Evolutionary conservation across 306 rosid genomes (phyloP).

Genomic region (Ochetophila trinervis): DNA sequence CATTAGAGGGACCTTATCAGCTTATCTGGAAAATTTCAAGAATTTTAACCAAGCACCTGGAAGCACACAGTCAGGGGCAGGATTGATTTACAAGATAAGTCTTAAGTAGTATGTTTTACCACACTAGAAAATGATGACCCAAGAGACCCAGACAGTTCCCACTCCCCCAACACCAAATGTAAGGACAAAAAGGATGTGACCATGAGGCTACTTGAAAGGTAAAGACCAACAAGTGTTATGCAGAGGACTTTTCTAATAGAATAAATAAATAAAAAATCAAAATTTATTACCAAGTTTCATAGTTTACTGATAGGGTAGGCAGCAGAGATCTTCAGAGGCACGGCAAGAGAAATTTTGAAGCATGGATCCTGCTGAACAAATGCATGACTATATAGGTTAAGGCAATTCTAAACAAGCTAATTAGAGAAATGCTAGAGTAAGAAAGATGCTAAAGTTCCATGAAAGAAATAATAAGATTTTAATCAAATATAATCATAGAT

Average conservation of each 20-base stretch:
- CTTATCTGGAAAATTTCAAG: too few relatives aligned
- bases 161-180: too few relatives aligned
- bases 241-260: not conserved
- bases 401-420: not conserved
- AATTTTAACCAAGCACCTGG: too few relatives aligned
- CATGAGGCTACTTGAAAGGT: not conserved
- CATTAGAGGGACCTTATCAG: too few relatives aligned
- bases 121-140: not conserved
- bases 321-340: slow-evolving; percentile 24
- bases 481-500: slow-evolving; percentile 1
- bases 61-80: too few relatives aligned
- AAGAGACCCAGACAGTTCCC: not conserved
- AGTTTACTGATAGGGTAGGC: slow-evolving; percentile 29
- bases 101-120: too few relatives aligned
- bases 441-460: slow-evolving; percentile 12
- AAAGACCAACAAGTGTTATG: not conserved
- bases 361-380: slow-evolving; percentile 38
- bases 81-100: too few relatives aligned
- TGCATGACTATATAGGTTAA: slow-evolving; percentile 22
- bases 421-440: not conserved
- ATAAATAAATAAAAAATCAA: slow-evolving; percentile 6
- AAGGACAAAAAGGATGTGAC: not conserved
- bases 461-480: slow-evolving; percentile 16
- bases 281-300: slow-evolving; percentile 76
- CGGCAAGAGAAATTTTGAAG: slow-evolving; percentile 12